These are phyloP conservation scores for Neltuma alba DNA, from an alignment of 306 rosid species.

Conservation along the genomic window DNA sequence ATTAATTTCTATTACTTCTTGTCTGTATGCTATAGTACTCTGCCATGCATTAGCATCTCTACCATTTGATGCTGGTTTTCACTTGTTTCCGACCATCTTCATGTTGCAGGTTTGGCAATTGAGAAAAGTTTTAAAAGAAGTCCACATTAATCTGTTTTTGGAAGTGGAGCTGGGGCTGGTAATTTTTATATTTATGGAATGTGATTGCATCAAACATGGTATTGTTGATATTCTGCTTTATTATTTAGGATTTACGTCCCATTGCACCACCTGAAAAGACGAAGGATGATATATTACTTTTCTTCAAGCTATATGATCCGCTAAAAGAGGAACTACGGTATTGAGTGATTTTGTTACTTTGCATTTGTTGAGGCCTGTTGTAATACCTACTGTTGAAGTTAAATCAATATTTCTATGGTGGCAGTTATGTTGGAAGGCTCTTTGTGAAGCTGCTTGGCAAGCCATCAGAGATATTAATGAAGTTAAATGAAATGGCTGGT, in stretches of 20 bases:
- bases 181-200: constrained; percentile 35
- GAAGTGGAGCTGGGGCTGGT: constrained; percentile 81
- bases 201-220: constrained; percentile 12
- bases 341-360: constrained; percentile 29
- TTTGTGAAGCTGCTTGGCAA: constrained; percentile 78
- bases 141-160: constrained; percentile 69
- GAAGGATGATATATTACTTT: constrained; percentile 81
- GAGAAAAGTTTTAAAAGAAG: constrained; percentile 73
- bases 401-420: constrained; percentile 24
- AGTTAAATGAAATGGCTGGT: constrained; percentile 84
- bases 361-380: constrained; percentile 8
- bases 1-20: neutral
- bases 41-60: constrained; percentile 10
- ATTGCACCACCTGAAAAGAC: constrained; percentile 78
- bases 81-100: constrained; percentile 17
- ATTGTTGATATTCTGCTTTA: constrained; percentile 35
- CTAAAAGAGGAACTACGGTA: constrained; percentile 86
- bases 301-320: constrained; percentile 86
- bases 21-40: neutral
- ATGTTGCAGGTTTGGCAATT: constrained; percentile 74
- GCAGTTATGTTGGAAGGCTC: constrained; percentile 79
- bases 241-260: constrained; percentile 60
- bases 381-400: constrained; percentile 34
- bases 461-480: constrained; percentile 69
- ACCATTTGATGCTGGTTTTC: constrained; percentile 25